phyloP scores from a whole-genome alignment of 805 yeast genomes.

The Hanseniaspora vineae region DNA sequence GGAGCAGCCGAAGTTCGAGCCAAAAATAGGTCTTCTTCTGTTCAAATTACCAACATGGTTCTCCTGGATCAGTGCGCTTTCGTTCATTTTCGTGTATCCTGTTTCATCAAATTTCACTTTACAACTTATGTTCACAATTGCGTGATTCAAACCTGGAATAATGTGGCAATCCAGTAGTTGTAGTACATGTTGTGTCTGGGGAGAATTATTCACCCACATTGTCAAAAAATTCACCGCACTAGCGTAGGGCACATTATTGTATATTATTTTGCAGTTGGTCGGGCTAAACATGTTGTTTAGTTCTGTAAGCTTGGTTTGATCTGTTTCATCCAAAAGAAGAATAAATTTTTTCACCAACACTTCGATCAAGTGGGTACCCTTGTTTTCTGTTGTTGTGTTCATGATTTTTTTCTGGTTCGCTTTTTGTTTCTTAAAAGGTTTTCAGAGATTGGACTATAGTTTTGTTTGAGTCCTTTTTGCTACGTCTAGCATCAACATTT shows the following conservation, averaged over 20 bases:
- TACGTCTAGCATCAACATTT: too few relatives aligned
- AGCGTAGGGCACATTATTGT: slow-evolving; percentile 21
- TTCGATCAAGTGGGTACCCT: slow-evolving; percentile 18
- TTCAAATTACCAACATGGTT: slow-evolving; percentile 6
- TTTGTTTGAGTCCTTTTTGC: too few relatives aligned
- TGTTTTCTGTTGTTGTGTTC: slow-evolving; percentile 5
- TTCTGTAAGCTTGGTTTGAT: slow-evolving; percentile 18
- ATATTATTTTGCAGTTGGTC: slow-evolving; percentile 14
- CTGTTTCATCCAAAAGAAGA: slow-evolving; percentile 23
- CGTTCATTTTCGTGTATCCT: slow-evolving; percentile 55
- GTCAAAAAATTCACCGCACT: slow-evolving; percentile 15
- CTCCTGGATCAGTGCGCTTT: slow-evolving; percentile 37
- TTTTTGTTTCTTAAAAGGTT: background rate
- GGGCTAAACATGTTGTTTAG: slow-evolving; percentile 18
- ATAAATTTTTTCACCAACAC: slow-evolving; percentile 22
- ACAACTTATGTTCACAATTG: slow-evolving; percentile 36
- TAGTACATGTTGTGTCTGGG: slow-evolving; percentile 43
- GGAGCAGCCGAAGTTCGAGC: slow-evolving; percentile 59
- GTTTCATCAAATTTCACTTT: slow-evolving; percentile 69
- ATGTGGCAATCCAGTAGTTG: slow-evolving; percentile 56
- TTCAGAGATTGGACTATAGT: too few relatives aligned
- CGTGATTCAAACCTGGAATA: slow-evolving; percentile 49
- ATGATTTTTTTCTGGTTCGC: background rate
- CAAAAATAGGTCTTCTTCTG: slow-evolving; percentile 42
- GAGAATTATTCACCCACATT: slow-evolving; percentile 22